Base-by-base conservation (phyloP, 768 basidiomycete species). In the Lactarius hengduanensis region DNA sequence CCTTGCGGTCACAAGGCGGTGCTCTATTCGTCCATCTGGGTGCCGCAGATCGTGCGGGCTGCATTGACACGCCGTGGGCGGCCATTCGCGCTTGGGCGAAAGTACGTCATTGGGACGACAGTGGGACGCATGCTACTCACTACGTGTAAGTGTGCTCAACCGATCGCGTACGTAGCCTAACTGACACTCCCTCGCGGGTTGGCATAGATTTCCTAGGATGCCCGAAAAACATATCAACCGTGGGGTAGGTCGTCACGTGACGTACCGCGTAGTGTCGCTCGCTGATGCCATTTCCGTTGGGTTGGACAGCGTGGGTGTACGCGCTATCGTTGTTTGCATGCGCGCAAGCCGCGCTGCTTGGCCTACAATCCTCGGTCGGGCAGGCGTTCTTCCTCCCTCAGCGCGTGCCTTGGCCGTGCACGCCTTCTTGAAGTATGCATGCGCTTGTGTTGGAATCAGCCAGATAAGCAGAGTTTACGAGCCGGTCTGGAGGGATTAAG, bases 21-120 rank as follows among this genome's bases (percentile, higher is more conserved):
- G 30, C 82, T 92, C 64, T 94, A 96, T 75, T 89, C 88, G 7
- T 82, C 82, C 66, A 87, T 95, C 72, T 97, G 94, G 94, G 70
- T 89, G 5, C 88, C 91, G 4, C 94, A 96, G 76, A 92, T 96
- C 57, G 79, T 88, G 61, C 26, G 94, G 28, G 90, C 93, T 18
- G 86, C 26, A 26, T 26, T 26, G 26, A 26, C 82, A 20, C 82
- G 83, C 26, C 83, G 91, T 28, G 90, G 26, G 26, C 26, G 26
- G 26, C 26, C 26, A 9, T 89, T 88, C 72, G 90, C 89, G 0
- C 73, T 96, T 54, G 79, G 83, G 9, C 80, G 77, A 55, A 26
- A 84, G 71, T 96, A 96, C 70, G 73, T 96, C 26, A 61, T 96
- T 10, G 94, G 92, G 13, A 91, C 88, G 6, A 90, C 90, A 0